A percentile compares a stretch with the other conserved stretches of the same genome.
Evolutionary conservation across 257 asterid genomes (phyloP).

Genomic region (Nicotiana obtusifolia): DNA sequence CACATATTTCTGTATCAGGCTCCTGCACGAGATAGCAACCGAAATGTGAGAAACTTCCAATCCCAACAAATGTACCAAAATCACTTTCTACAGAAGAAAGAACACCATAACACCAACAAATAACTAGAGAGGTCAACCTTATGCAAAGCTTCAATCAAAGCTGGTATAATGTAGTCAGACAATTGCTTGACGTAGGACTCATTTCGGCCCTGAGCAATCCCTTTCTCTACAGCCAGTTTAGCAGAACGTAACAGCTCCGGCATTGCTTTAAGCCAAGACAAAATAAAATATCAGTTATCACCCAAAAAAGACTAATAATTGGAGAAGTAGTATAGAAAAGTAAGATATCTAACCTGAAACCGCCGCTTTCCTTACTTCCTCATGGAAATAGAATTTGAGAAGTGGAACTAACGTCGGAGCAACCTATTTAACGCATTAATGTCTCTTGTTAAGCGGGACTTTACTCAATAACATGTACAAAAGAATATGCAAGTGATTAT

Average conservation of each 20-base stretch:
- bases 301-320: not conserved
- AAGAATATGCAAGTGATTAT: not conserved
- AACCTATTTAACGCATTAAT: constrained; percentile 47
- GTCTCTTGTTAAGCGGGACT: not conserved
- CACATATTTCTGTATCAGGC: constrained; percentile 94
- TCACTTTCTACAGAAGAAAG: not conserved
- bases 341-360: constrained; percentile 62
- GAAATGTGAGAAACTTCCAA: constrained; percentile 16
- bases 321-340: not conserved
- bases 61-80: not conserved
- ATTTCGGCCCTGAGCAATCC: constrained; percentile 82
- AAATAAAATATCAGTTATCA: not conserved
- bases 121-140: constrained; percentile 39
- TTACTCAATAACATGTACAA: not conserved
- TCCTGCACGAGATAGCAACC: constrained; percentile 49
- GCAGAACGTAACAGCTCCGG: constrained; percentile 95
- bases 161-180: constrained; percentile 67
- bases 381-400: constrained; percentile 91
- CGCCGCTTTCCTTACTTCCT: constrained; percentile 98
- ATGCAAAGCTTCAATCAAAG: constrained; percentile 83
- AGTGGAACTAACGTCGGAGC: constrained; percentile 94
- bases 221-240: constrained; percentile 90
- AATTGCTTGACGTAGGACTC: constrained; percentile 77
- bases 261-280: constrained; percentile 58
- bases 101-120: not conserved